phyloP scores from a whole-genome alignment of 768 basidiomycete species.

The Macrolepiota fuliginosa region DNA sequence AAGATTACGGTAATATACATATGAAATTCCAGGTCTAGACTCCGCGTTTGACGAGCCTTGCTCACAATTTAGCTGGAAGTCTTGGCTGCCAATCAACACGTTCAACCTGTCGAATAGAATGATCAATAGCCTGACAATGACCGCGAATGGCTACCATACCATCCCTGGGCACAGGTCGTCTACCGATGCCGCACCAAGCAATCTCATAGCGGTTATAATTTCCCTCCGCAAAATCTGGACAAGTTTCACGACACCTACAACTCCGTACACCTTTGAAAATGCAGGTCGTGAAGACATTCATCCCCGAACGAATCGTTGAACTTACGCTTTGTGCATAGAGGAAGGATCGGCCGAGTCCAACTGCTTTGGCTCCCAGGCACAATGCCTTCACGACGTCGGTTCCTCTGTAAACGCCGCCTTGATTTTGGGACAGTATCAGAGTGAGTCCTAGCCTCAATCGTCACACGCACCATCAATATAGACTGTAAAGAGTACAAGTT shows the following conservation, averaged over 20 bases:
- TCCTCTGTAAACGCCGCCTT: constrained; percentile 17
- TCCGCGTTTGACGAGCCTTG: neutral
- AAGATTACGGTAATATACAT: neutral
- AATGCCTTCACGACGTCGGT: constrained; percentile 84
- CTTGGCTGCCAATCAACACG: constrained; percentile 59
- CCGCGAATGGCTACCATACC: constrained; percentile 39
- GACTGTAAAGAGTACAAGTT: constrained; percentile 39
- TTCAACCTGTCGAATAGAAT: constrained; percentile 44
- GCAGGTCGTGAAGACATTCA: neutral
- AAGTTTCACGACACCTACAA: constrained; percentile 63
- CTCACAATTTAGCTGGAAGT: constrained; percentile 31
- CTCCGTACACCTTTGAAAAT: constrained; percentile 64
- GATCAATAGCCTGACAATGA: neutral
- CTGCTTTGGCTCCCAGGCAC: constrained; percentile 84
- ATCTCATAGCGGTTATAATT: constrained; percentile 72
- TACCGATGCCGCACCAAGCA: constrained; percentile 67
- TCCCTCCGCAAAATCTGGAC: constrained; percentile 73
- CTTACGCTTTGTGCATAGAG: constrained; percentile 82
- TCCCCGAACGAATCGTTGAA: constrained; percentile 5
- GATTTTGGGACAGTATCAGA: neutral
- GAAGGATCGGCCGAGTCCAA: constrained; percentile 84
- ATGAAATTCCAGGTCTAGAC: neutral
- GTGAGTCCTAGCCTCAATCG: neutral
- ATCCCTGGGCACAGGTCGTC: constrained; percentile 71
- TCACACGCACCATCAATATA: constrained; percentile 72